Evolutionary conservation across 73 alveolate species (phyloP), one percentile per base, ranked within the genome.

Genomic region (Paramecium sonneborni): DNA sequence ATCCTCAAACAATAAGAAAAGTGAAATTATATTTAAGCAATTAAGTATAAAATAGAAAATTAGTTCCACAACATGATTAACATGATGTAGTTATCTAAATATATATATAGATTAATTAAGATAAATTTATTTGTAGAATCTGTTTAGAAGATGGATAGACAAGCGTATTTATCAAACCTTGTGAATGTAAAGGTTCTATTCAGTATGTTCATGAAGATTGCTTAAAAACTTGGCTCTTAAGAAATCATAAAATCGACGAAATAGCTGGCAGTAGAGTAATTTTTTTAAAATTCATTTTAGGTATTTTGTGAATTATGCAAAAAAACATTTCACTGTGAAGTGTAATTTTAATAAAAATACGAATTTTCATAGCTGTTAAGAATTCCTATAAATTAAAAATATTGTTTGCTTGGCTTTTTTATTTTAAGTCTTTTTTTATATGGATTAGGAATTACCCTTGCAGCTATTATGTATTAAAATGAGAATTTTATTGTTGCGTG

Each of bases 171-270:
- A 86, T 94, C 4, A 93, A 76, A 30, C 97, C 97, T 14, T 94
- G 97, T 62, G 62, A 82, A 30, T 94, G 97, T 70, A 88, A 93
- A 5, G 97, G 97, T 24, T 68, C 95, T 20, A 84, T 94, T 92
- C 92, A 88, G 89, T 88, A 48, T 82, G 88, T 94, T 9, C 97
- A 94, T 93, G 62, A 92, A 9, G 92, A 85, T 18, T 94, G 97
- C 30, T 37, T 94, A 4, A 44, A 93, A 28, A 86, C 70, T n/a
- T 94, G 97, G 97, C 92, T 94, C 20, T 72, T 88, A 43, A 11
- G 74, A 39, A 32, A 72, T 23, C 72, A 79, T 12, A 24, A 26
- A 38, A 26, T 79, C 11, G 90, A 79, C 15, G 14, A 79, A 41
- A 72, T 72, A 72, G 44, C 57, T 7, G 28, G 28, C 12, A 35